Conservation (phyloP, 441 rosid species). For the Jatropha multifida region DNA sequence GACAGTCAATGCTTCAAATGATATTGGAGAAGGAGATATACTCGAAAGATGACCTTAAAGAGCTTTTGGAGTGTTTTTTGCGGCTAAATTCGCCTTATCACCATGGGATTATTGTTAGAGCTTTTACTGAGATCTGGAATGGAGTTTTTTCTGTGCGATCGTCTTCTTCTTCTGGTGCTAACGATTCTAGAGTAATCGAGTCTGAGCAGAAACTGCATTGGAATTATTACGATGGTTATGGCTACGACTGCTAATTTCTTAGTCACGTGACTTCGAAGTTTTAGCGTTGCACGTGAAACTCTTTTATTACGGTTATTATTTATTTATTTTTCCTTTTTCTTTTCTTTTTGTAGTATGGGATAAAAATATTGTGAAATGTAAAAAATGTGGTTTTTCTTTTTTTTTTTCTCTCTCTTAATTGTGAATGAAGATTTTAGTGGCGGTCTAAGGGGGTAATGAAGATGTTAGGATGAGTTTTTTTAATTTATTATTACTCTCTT, state of each 20-base stretch:
- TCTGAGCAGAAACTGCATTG: constrained; percentile 26
- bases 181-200: too few relatives aligned
- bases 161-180: neutral
- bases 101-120: constrained; percentile 54
- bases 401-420: too few relatives aligned
- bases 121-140: constrained; percentile 66
- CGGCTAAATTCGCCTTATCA: constrained; percentile 65
- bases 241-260: neutral
- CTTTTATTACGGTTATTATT: neutral
- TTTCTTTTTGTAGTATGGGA: neutral
- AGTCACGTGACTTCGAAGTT: constrained; percentile 34
- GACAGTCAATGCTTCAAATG: constrained; percentile 70
- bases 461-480: too few relatives aligned
- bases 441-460: too few relatives aligned
- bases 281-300: constrained; percentile 16
- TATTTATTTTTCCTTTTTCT: neutral
- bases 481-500: too few relatives aligned
- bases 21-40: constrained; percentile 57
- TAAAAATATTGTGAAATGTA: neutral
- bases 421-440: too few relatives aligned
- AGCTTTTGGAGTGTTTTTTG: constrained; percentile 72
- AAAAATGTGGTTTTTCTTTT: too few relatives aligned
- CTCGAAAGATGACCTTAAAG: constrained; percentile 52
- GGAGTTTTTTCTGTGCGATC: constrained; percentile 54
- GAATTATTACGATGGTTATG: constrained; percentile 16